phyloP scores from a whole-genome alignment of 2,329 filamentous ascomycete species.

The Zalaria obscura region DNA sequence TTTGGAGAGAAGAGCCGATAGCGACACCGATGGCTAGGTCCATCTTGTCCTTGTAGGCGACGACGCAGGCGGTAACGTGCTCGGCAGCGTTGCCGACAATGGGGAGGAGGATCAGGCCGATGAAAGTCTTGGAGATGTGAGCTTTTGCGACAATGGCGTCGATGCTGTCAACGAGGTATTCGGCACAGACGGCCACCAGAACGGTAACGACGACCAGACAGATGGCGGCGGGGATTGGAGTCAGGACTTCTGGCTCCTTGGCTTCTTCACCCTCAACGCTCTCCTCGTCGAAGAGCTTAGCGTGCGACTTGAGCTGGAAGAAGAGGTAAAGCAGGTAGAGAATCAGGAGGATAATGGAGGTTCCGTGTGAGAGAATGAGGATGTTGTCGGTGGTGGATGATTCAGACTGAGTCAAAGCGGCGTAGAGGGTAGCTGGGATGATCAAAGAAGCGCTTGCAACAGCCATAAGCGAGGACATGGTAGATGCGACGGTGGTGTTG shows the following conservation, averaged over 20 bases:
- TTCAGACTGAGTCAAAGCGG: slow-evolving; percentile 26
- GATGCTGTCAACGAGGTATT: slow-evolving; percentile 40
- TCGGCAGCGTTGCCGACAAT: slow-evolving; percentile 53
- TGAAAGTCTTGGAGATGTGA: slow-evolving; percentile 40
- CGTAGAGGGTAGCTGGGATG: slow-evolving; percentile 39
- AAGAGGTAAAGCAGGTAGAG: slow-evolving; percentile 40
- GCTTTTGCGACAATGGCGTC: slow-evolving; percentile 37
- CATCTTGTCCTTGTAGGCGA: slow-evolving; percentile 55
- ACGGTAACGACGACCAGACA: slow-evolving; percentile 34
- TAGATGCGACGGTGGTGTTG: slow-evolving; percentile 63
- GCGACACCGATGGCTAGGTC: slow-evolving; percentile 52
- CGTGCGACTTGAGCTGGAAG: slow-evolving; percentile 39
- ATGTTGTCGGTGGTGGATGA: slow-evolving; percentile 27
- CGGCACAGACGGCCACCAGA: slow-evolving; percentile 36
- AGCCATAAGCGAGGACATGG: slow-evolving; percentile 50
- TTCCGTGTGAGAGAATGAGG: slow-evolving; percentile 37
- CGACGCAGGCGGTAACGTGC: slow-evolving; percentile 48
- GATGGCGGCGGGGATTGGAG: slow-evolving; percentile 29
- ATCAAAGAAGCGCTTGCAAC: slow-evolving; percentile 39
- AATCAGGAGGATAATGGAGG: slow-evolving; percentile 37
- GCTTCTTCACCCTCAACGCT: slow-evolving; percentile 13
- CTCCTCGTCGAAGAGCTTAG: slow-evolving; percentile 29
- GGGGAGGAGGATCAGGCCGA: slow-evolving; percentile 41
- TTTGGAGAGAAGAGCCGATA: slow-evolving; percentile 51
- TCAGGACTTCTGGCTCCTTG: slow-evolving; percentile 23